A percentile compares a stretch with the other conserved stretches of the same genome.
Conservation (phyloP, 2,329 filamentous ascomycete genomes). For the Endoconidiophora laricicola region DNA sequence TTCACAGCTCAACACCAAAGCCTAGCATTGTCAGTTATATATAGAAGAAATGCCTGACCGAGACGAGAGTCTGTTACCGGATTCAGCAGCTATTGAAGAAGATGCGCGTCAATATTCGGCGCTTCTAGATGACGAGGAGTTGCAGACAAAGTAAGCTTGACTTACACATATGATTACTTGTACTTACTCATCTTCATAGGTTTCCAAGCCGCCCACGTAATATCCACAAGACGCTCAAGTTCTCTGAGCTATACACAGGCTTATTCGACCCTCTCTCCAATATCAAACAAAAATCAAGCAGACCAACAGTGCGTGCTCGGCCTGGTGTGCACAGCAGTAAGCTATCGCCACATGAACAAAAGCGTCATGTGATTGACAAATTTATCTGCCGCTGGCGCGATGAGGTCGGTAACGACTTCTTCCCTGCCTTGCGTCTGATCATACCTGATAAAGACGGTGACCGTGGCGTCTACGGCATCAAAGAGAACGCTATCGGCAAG, state of each 20-base stretch:
- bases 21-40: too few species aligned
- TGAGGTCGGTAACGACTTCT: slow-evolving; percentile 83
- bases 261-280: slow-evolving; percentile 71
- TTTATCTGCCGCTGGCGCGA: slow-evolving; percentile 79
- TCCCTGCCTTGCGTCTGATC: slow-evolving; percentile 80
- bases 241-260: slow-evolving; percentile 58
- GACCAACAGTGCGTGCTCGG: slow-evolving; percentile 39
- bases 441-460: slow-evolving; percentile 87
- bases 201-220: slow-evolving; percentile 76
- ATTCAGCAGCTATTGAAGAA: slow-evolving; percentile 30
- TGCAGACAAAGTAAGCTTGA: slow-evolving; percentile 26
- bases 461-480: slow-evolving; percentile 80
- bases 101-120: slow-evolving; percentile 34
- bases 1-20: too few species aligned
- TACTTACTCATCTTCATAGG: slow-evolving; percentile 25
- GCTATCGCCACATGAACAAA: slow-evolving; percentile 57
- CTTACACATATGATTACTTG: background rate
- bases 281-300: slow-evolving; percentile 58
- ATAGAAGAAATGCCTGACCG: too few species aligned
- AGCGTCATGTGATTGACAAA: slow-evolving; percentile 63
- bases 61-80: slow-evolving; percentile 13
- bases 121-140: slow-evolving; percentile 24
- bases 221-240: slow-evolving; percentile 59
- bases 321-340: slow-evolving; percentile 40
- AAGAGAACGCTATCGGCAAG: slow-evolving; percentile 81